Evolutionary conservation across 768 basidiomycete genomes (phyloP).

Genomic region (Leccinellum rugosiceps): DNA sequence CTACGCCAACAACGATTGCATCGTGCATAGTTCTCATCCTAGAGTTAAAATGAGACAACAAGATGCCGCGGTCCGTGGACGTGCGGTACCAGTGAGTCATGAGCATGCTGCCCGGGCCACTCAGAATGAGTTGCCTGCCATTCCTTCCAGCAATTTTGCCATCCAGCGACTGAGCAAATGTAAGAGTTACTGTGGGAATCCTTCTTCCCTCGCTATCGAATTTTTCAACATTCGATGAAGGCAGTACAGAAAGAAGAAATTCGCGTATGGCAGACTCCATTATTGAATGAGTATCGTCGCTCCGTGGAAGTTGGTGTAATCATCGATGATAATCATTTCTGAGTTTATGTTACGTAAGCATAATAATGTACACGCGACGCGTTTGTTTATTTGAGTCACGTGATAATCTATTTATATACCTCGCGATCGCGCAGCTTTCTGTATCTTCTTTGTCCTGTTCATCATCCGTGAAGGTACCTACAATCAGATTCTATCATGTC

Average conservation of each 20-base stretch:
- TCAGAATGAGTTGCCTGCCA: conserved; percentile 76
- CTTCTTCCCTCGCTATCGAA: conserved; percentile 11
- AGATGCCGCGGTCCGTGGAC: neutral
- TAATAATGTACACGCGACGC: neutral
- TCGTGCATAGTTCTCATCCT: conserved; percentile 95
- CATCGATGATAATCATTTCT: no score
- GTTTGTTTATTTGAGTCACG: conserved; percentile 5
- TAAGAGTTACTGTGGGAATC: conserved; percentile 70
- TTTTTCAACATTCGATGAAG: conserved; percentile 11
- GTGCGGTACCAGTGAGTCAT: conserved; percentile 86
- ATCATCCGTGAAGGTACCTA: neutral
- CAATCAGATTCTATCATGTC: conserved; percentile 48
- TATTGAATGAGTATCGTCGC: no score
- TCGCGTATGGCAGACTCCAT: conserved; percentile 13
- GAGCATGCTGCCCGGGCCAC: conserved; percentile 80
- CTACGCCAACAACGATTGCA: conserved; percentile 86
- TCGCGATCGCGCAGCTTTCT: neutral
- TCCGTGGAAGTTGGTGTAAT: no score
- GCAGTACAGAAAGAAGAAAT: conserved; percentile 30
- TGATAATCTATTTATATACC: neutral
- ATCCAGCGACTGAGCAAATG: conserved; percentile 85
- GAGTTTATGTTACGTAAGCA: neutral
- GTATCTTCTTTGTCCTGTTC: neutral
- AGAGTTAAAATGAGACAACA: conserved; percentile 3
- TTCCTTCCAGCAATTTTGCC: conserved; percentile 79